Evolutionary conservation across 345 rosid species (phyloP).

Genomic region (Anacardium occidentale): DNA sequence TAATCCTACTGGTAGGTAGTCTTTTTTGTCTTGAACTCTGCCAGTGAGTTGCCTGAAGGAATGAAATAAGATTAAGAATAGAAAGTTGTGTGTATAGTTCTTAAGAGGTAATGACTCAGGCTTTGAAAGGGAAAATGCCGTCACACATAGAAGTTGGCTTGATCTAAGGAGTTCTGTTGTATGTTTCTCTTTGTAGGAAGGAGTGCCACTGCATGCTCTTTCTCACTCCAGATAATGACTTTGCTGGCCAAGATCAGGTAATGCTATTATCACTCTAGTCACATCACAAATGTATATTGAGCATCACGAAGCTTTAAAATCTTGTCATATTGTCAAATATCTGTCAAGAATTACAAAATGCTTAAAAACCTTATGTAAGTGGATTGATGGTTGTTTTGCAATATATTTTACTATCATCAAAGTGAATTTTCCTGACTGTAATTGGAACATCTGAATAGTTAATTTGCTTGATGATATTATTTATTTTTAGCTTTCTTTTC

Average conservation of each 20-base stretch:
- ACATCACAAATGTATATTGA: background rate
- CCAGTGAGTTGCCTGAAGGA: background rate
- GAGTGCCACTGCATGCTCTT: slow-evolving; percentile 99
- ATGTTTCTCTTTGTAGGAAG: slow-evolving; percentile 57
- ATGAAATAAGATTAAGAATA: background rate
- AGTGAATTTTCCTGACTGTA: too few relatives aligned
- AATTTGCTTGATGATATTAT: too few relatives aligned
- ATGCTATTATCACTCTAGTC: background rate
- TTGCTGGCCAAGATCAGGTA: slow-evolving; percentile 94
- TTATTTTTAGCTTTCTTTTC: too few relatives aligned
- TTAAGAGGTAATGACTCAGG: background rate
- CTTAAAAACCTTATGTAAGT: background rate
- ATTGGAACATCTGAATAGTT: too few relatives aligned
- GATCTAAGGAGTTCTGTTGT: background rate
- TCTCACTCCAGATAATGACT: slow-evolving; percentile 94
- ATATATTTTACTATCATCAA: too few relatives aligned
- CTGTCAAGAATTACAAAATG: background rate
- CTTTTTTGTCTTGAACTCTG: background rate
- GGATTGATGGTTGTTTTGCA: too few relatives aligned
- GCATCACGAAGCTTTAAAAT: background rate
- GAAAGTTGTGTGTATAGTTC: background rate
- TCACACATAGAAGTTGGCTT: background rate
- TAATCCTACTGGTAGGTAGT: background rate
- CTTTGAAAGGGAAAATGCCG: background rate
- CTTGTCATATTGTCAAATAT: background rate